A percentile compares a stretch with the other conserved stretches of the same genome.
phyloP scores from a whole-genome alignment of 2,329 filamentous ascomycete genomes.

The Phialemonium atrogriseum region DNA sequence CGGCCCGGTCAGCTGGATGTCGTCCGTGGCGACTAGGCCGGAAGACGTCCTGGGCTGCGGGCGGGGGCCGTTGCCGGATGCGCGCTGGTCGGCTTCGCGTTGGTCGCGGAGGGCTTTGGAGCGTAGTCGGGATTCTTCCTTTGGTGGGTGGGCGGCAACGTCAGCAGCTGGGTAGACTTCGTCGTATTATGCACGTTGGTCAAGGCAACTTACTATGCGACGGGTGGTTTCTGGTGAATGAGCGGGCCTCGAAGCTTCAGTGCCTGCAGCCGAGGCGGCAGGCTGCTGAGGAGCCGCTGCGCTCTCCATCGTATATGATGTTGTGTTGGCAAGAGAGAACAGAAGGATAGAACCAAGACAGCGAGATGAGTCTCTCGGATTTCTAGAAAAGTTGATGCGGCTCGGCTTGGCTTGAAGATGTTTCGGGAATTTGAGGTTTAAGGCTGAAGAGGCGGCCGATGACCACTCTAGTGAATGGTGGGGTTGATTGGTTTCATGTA shows the following conservation, averaged over 20 bases:
- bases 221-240: conserved; percentile 46
- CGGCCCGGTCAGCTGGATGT: conserved; percentile 45
- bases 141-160: too few species aligned
- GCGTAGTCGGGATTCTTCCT: conserved; percentile 83
- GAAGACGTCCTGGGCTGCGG: conserved; percentile 45
- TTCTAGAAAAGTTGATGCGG: neutral
- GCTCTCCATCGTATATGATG: conserved; percentile 31
- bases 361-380: neutral
- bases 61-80: conserved; percentile 25
- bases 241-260: conserved; percentile 26
- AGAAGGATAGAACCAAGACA: neutral
- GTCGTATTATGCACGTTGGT: neutral
- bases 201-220: conserved; percentile 38
- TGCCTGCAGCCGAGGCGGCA: conserved; percentile 7
- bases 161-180: conserved; percentile 1
- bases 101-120: conserved; percentile 80
- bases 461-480: too few species aligned
- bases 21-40: conserved; percentile 62
- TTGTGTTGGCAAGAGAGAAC: neutral
- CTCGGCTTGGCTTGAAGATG: too few species aligned
- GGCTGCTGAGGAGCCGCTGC: conserved; percentile 35
- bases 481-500: too few species aligned
- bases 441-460: too few species aligned
- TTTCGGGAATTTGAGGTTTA: too few species aligned
- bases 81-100: conserved; percentile 53